Evolutionary conservation across 306 rosid genomes (phyloP).

Genomic region (Sophora flavescens): DNA sequence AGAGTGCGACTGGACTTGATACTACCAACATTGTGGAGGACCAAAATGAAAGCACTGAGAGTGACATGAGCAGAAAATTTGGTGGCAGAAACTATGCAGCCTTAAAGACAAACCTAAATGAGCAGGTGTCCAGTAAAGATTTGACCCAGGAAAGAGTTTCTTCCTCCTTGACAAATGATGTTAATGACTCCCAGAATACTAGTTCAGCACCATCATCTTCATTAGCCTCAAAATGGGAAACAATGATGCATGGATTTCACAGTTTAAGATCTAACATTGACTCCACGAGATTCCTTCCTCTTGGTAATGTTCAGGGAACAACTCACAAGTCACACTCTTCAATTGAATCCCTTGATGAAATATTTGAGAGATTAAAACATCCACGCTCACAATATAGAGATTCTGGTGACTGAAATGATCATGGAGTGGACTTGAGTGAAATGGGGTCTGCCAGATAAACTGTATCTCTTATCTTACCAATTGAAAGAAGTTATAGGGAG

Average conservation of each 20-base stretch:
- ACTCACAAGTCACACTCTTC: constrained; percentile 57
- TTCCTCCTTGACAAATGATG: constrained; percentile 56
- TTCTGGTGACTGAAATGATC: constrained; percentile 52
- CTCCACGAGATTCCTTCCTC: constrained; percentile 67
- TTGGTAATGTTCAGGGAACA: constrained; percentile 58
- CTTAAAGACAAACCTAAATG: constrained; percentile 58
- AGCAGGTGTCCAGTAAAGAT: constrained; percentile 51
- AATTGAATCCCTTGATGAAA: constrained; percentile 83
- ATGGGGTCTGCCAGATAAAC: constrained; percentile 46
- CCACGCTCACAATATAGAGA: constrained; percentile 57
- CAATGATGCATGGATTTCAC: constrained; percentile 74
- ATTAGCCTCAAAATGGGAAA: constrained; percentile 77
- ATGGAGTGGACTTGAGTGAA: constrained; percentile 44
- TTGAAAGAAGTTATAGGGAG: neutral
- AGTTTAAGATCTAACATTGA: constrained; percentile 73
- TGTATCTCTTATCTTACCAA: neutral
- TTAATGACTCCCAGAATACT: constrained; percentile 38
- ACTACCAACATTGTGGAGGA: constrained; percentile 42
- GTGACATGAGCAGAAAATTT: constrained; percentile 58
- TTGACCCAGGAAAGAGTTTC: constrained; percentile 52
- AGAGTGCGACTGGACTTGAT: constrained; percentile 42
- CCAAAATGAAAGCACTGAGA: constrained; percentile 48
- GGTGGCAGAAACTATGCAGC: constrained; percentile 69
- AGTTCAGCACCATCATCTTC: constrained; percentile 50
- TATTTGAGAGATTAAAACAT: constrained; percentile 79